Conservation (phyloP, 805 yeast genomes). For the Candida ipomoeae region DNA sequence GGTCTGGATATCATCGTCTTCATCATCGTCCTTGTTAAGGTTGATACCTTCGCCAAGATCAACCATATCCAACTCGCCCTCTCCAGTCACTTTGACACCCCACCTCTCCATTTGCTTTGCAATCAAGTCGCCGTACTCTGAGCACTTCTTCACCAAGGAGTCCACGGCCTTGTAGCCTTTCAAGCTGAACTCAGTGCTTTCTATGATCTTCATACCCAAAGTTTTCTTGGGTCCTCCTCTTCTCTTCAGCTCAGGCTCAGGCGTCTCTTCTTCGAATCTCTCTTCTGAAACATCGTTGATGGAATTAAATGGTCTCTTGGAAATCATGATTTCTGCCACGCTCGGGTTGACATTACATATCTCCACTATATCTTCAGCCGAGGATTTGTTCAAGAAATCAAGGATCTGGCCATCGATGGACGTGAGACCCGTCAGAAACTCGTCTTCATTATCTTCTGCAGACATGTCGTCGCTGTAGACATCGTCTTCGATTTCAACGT, state of each 20-base stretch:
- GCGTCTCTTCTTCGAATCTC: constrained; percentile 38
- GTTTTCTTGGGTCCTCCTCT: constrained; percentile 35
- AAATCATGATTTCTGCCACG: constrained; percentile 60
- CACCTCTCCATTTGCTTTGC: constrained; percentile 71
- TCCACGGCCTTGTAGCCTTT: constrained; percentile 94
- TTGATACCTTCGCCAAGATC: constrained; percentile 29
- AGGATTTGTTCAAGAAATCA: constrained; percentile 74
- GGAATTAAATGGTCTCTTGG: constrained; percentile 63
- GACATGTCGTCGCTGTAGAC: constrained; percentile 48
- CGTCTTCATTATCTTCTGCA: constrained; percentile 38
- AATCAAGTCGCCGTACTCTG: constrained; percentile 68
- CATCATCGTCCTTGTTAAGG: constrained; percentile 19
- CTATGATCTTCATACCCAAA: constrained; percentile 71
- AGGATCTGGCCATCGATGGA: constrained; percentile 63
- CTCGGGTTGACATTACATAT: constrained; percentile 66
- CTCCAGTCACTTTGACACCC: constrained; percentile 79
- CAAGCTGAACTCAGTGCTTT: constrained; percentile 62
- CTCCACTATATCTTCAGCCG: constrained; percentile 72
- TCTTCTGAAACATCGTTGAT: constrained; percentile 57
- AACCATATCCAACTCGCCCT: constrained; percentile 64
- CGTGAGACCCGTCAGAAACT: constrained; percentile 32
- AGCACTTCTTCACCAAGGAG: constrained; percentile 80
- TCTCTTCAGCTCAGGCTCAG: constrained; percentile 33
- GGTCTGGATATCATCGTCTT: constrained; percentile 33
- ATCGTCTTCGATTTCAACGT: constrained; percentile 43